A percentile compares a stretch with the other conserved stretches of the same genome.
These are phyloP conservation scores for Irpex sp. DNA, from an alignment of 1,284 basidiomycete species.

Conservation along the genomic window DNA sequence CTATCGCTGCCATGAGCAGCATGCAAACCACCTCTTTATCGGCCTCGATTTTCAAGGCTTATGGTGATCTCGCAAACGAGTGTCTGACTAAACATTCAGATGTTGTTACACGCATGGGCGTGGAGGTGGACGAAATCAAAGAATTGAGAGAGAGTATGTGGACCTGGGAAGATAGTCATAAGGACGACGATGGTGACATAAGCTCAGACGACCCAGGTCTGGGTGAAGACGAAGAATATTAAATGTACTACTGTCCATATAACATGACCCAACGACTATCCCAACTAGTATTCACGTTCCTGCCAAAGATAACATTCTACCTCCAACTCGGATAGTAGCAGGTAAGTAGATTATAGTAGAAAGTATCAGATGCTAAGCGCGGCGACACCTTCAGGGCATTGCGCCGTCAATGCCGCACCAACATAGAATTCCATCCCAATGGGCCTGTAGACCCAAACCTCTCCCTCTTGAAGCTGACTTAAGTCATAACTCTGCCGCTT, in stretches of 20 bases:
- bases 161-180: constrained; percentile 29
- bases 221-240: constrained; percentile 18
- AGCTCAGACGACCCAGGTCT: constrained; percentile 11
- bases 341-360: not conserved
- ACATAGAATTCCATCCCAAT: constrained; percentile 33
- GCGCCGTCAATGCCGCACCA: constrained; percentile 22
- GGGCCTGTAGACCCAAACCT: constrained; percentile 39
- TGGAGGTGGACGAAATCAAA: constrained; percentile 30
- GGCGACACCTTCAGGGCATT: constrained; percentile 17
- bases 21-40: constrained; percentile 21
- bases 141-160: constrained; percentile 29
- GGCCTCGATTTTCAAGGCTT: constrained; percentile 22
- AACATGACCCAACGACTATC: not conserved
- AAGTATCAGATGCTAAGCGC: not conserved
- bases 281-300: too few species aligned
- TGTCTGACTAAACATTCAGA: constrained; percentile 26
- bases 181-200: constrained; percentile 13
- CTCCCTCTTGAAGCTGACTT: constrained; percentile 30
- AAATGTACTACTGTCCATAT: not conserved
- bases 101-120: constrained; percentile 23
- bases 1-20: constrained; percentile 20
- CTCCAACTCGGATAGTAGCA: not conserved
- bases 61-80: constrained; percentile 25
- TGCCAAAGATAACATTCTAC: not conserved
- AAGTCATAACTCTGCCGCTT: constrained; percentile 28